These are phyloP conservation scores for Yarrowia alimentaria DNA, from an alignment of 805 yeast species.

Conservation along the genomic window DNA sequence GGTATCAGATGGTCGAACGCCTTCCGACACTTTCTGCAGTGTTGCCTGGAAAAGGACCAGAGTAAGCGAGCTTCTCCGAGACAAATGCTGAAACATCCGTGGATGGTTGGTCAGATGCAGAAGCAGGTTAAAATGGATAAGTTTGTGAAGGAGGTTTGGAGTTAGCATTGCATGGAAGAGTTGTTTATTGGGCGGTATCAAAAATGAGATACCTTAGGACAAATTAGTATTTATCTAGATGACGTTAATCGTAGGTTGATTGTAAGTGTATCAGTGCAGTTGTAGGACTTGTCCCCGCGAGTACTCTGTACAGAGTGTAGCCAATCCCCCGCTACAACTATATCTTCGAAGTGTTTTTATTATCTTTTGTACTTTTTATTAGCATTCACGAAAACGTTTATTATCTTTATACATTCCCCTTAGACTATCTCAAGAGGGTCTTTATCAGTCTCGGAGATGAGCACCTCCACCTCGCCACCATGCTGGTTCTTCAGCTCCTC, in stretches of 20 bases:
- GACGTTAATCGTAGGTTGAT: constrained; percentile 7
- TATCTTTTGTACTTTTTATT: too few relatives aligned
- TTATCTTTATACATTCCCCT: neutral
- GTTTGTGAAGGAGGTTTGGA: constrained; percentile 77
- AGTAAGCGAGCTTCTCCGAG: constrained; percentile 84
- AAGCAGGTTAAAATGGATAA: constrained; percentile 80
- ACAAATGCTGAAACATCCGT: constrained; percentile 91
- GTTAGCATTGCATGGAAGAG: neutral
- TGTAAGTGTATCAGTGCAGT: too few relatives aligned
- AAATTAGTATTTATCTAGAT: too few relatives aligned
- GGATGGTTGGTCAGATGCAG: constrained; percentile 76
- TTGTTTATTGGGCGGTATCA: constrained; percentile 13
- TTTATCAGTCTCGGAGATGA: constrained; percentile 54
- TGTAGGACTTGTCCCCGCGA: too few relatives aligned
- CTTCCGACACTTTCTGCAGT: constrained; percentile 76
- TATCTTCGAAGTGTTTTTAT: too few relatives aligned
- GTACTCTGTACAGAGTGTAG: too few relatives aligned
- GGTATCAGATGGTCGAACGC: constrained; percentile 79
- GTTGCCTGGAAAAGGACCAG: constrained; percentile 77
- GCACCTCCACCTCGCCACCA: constrained; percentile 43
- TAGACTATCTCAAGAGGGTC: constrained; percentile 57
- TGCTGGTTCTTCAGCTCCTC: constrained; percentile 41
- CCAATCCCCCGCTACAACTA: too few relatives aligned
- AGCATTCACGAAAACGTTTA: too few relatives aligned
- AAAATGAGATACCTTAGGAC: too few relatives aligned